A percentile compares a stretch with the other conserved stretches of the same genome.
phyloP scores from a whole-genome alignment of 768 basidiomycete genomes.

The Termitomyces sp. region DNA sequence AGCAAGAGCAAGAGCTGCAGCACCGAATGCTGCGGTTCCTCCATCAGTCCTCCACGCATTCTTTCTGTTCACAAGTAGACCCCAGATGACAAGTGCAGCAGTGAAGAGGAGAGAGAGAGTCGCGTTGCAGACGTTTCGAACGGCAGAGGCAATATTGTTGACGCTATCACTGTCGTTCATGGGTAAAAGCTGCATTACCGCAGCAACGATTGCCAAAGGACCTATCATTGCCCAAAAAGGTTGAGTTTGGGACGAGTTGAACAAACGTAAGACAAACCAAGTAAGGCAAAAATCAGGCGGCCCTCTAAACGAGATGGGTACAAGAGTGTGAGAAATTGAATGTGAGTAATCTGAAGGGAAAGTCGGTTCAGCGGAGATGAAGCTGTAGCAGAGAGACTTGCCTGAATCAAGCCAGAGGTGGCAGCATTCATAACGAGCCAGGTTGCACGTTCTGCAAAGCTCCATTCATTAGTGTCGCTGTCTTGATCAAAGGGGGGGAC shows the following conservation, averaged over 20 bases:
- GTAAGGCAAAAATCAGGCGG: constrained; percentile 75
- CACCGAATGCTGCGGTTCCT: constrained; percentile 92
- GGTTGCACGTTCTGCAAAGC: constrained; percentile 53
- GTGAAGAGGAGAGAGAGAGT: constrained; percentile 96
- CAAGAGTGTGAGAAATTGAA: constrained; percentile 93
- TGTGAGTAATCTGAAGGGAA: constrained; percentile 80
- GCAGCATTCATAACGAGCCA: constrained; percentile 90
- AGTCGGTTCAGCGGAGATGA: background rate
- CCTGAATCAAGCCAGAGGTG: constrained; percentile 82
- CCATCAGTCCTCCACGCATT: constrained; percentile 97
- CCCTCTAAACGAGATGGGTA: constrained; percentile 91
- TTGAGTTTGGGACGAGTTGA: background rate
- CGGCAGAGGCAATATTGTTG: constrained; percentile 58
- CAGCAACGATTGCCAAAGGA: constrained; percentile 81
- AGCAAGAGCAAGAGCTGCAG: constrained; percentile 78
- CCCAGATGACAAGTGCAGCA: constrained; percentile 87
- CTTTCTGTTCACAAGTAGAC: constrained; percentile 79
- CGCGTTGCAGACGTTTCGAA: constrained; percentile 93
- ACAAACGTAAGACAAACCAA: constrained; percentile 45
- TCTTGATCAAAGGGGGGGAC: constrained; percentile 53
- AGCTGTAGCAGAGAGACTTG: constrained; percentile 32
- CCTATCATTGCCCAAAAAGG: constrained; percentile 30
- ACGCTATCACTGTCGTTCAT: constrained; percentile 42
- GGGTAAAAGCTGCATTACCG: constrained; percentile 79
- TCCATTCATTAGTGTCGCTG: constrained; percentile 46